Evolutionary conservation across 768 basidiomycete species (phyloP).

Genomic region (Psilocybe cubensis): DNA sequence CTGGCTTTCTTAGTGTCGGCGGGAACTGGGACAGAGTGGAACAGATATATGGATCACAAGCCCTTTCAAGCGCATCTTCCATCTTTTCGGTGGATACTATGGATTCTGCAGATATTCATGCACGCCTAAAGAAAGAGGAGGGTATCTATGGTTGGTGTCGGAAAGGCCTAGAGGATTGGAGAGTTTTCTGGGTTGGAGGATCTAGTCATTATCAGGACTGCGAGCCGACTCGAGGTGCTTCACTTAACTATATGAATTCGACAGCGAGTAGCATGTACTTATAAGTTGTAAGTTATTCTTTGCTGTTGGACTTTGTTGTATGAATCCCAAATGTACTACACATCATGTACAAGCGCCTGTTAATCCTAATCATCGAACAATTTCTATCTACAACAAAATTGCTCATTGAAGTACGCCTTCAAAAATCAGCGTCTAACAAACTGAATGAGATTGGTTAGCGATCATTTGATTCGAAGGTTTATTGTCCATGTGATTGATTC

Average conservation of each 20-base stretch:
- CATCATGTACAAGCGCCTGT: neutral
- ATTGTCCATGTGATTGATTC: neutral
- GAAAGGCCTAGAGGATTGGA: slow-evolving; percentile 75
- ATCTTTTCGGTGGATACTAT: slow-evolving; percentile 50
- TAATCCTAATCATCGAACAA: neutral
- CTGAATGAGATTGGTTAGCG: too few relatives aligned
- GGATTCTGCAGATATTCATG: slow-evolving; percentile 54
- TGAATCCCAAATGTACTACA: neutral
- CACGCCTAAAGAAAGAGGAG: slow-evolving; percentile 52
- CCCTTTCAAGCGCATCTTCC: slow-evolving; percentile 49
- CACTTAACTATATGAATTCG: slow-evolving; percentile 10
- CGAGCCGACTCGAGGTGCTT: slow-evolving; percentile 2
- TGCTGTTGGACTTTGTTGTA: neutral
- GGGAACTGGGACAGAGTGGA: slow-evolving; percentile 54
- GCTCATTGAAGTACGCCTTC: neutral
- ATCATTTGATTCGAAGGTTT: neutral
- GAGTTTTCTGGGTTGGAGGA: slow-evolving; percentile 85
- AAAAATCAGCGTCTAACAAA: neutral
- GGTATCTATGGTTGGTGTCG: slow-evolving; percentile 82
- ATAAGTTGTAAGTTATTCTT: neutral
- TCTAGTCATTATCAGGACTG: slow-evolving; percentile 5
- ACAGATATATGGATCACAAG: slow-evolving; percentile 38
- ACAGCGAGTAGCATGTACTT: slow-evolving; percentile 16
- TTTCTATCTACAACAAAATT: neutral
- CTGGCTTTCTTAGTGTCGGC: slow-evolving; percentile 57